Conservation (phyloP, 1,284 basidiomycete genomes). For the Apiotrichum mycotoxinovorans region DNA sequence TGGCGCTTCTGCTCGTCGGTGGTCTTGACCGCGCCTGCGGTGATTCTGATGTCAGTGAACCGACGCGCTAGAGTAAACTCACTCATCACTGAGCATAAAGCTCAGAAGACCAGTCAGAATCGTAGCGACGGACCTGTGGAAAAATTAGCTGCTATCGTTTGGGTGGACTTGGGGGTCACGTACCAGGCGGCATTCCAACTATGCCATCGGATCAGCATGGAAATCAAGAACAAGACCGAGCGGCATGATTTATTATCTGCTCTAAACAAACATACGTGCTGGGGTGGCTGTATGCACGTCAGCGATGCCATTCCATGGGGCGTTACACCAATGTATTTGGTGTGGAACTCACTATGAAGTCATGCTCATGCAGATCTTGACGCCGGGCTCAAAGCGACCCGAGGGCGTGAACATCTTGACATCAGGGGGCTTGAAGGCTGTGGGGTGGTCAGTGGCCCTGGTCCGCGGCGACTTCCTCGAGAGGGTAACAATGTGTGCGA, state of each 20-base stretch:
- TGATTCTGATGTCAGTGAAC: conserved; percentile 57
- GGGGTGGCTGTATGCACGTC: conserved; percentile 43
- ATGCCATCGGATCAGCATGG: conserved; percentile 1
- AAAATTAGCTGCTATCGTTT: neutral
- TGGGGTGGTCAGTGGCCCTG: neutral
- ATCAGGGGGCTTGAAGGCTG: conserved; percentile 86
- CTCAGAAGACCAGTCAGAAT: conserved; percentile 91
- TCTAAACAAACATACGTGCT: conserved; percentile 31
- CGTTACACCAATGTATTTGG: too few species aligned
- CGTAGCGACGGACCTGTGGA: conserved; percentile 42
- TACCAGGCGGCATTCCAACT: conserved; percentile 50
- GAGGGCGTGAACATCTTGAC: conserved; percentile 98
- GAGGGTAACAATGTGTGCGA: too few species aligned
- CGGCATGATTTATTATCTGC: too few species aligned
- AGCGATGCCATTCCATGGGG: conserved; percentile 8
- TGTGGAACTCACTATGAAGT: conserved; percentile 83
- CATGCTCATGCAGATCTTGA: conserved; percentile 96
- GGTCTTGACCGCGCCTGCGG: conserved; percentile 81
- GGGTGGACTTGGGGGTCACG: neutral
- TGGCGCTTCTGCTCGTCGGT: conserved; percentile 72
- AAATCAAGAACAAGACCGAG: conserved; percentile 1
- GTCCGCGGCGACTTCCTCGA: neutral
- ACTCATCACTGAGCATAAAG: conserved; percentile 92
- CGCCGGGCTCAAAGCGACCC: conserved; percentile 85
- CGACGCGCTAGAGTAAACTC: conserved; percentile 6